Percentiles rank a stretch among this genome's conserved stretches.
Conservation (phyloP, 1,139 yeast species). For the Geotrichum cucujoidarum region DNA sequence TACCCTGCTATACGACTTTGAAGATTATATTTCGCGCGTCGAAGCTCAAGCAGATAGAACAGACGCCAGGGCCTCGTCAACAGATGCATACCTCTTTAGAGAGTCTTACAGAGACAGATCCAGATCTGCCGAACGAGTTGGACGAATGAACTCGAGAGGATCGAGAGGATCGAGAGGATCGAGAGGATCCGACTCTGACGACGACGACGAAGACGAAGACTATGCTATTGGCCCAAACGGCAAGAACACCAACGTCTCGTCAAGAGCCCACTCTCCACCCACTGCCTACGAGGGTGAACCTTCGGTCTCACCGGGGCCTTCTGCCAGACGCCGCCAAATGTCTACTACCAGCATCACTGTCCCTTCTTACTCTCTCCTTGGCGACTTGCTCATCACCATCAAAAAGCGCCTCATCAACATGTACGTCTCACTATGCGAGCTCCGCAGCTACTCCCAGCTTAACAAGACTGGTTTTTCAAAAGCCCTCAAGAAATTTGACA, state of each 20-base stretch:
- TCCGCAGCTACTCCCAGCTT: slow-evolving; percentile 73
- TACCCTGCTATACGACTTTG: slow-evolving; percentile 42
- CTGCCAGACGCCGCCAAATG: not conserved
- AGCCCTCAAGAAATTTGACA: slow-evolving; percentile 86
- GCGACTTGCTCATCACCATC: slow-evolving; percentile 49
- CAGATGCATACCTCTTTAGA: slow-evolving; percentile 14
- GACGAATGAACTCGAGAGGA: not conserved
- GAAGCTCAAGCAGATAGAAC: slow-evolving; percentile 24
- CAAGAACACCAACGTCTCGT: not conserved
- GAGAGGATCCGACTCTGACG: slow-evolving; percentile 19
- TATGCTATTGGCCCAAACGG: not conserved
- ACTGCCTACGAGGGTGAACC: not conserved
- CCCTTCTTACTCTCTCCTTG: slow-evolving; percentile 4
- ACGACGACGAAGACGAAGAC: slow-evolving; percentile 18
- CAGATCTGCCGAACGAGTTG: slow-evolving; percentile 12
- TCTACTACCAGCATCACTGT: not conserved
- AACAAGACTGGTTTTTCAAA: slow-evolving; percentile 85
- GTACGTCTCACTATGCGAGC: slow-evolving; percentile 74
- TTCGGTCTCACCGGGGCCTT: not conserved
- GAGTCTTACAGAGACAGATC: slow-evolving; percentile 2
- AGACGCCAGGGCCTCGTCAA: slow-evolving; percentile 18
- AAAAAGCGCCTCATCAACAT: slow-evolving; percentile 61
- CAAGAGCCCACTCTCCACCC: not conserved
- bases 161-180: not conserved
- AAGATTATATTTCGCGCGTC: slow-evolving; percentile 30